Evolutionary conservation across 1,284 basidiomycete species (phyloP).

Genomic region (Pseudozyma sp.): DNA sequence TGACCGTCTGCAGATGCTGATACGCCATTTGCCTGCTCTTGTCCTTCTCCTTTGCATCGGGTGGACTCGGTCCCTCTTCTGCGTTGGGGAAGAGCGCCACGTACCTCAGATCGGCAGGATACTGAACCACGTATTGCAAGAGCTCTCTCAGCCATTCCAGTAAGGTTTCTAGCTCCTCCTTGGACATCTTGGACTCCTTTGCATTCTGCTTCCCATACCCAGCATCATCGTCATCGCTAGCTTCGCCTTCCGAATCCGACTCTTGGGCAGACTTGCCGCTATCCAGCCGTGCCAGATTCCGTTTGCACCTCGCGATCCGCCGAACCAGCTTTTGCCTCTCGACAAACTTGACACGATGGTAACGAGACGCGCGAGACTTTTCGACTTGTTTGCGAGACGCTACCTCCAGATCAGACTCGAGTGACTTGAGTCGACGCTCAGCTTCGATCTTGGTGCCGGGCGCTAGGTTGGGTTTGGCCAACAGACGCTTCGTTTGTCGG

Average conservation of each 20-base stretch:
- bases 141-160: slow-evolving; percentile 27
- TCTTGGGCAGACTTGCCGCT: slow-evolving; percentile 9
- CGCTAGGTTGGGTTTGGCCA: slow-evolving; percentile 51
- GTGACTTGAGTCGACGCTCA: slow-evolving; percentile 49
- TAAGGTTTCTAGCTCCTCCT: slow-evolving; percentile 15
- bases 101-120: slow-evolving; percentile 41
- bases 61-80: slow-evolving; percentile 18
- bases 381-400: slow-evolving; percentile 36
- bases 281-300: slow-evolving; percentile 15
- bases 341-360: slow-evolving; percentile 57
- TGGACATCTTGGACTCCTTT: slow-evolving; percentile 36
- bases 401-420: slow-evolving; percentile 45
- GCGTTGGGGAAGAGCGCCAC: slow-evolving; percentile 50
- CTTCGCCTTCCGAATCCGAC: slow-evolving; percentile 27
- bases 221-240: slow-evolving; percentile 15
- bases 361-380: slow-evolving; percentile 35
- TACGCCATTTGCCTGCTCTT: slow-evolving; percentile 37
- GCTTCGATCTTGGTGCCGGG: slow-evolving; percentile 57
- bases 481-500: slow-evolving; percentile 55
- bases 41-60: slow-evolving; percentile 27
- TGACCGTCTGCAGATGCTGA: slow-evolving; percentile 41
- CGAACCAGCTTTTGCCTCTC: slow-evolving; percentile 46
- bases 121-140: slow-evolving; percentile 46
- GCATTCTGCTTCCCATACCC: slow-evolving; percentile 10
- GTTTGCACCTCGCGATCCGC: slow-evolving; percentile 32